A percentile compares a stretch with the other conserved stretches of the same genome.
These are phyloP conservation scores for Athelia psychrophila DNA, from an alignment of 1,284 basidiomycete genomes.

Conservation along the genomic window DNA sequence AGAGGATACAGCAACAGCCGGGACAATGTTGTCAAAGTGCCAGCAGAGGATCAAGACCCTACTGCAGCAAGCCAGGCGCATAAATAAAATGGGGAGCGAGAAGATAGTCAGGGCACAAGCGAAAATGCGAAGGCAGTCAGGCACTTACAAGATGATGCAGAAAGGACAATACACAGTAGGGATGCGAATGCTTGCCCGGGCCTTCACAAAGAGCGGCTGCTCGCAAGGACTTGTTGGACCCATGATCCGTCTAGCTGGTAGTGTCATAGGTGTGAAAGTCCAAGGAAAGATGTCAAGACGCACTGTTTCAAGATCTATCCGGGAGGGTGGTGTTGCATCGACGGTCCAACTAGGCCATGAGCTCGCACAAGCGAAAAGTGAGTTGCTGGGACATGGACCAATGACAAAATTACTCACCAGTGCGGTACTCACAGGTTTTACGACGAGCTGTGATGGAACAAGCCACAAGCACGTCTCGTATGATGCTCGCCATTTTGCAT, in stretches of 20 bases:
- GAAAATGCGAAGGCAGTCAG: too few species aligned
- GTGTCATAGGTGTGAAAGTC: background rate
- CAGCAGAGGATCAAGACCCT: too few species aligned
- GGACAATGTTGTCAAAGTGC: too few species aligned
- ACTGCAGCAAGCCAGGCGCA: too few species aligned
- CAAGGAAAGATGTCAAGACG: conserved; percentile 7
- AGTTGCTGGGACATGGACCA: background rate
- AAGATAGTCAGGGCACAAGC: too few species aligned
- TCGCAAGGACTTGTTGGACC: background rate
- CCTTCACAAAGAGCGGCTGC: background rate
- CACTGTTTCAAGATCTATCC: conserved; percentile 8
- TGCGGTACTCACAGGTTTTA: conserved; percentile 1
- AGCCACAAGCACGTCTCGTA: conserved; percentile 15
- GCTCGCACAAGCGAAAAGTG: conserved; percentile 6
- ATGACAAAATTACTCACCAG: too few species aligned
- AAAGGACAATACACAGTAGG: background rate
- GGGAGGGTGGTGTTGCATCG: conserved; percentile 10
- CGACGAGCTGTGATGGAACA: conserved; percentile 9
- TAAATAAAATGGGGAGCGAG: too few species aligned
- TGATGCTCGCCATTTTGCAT: conserved; percentile 9
- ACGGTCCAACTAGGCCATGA: conserved; percentile 11
- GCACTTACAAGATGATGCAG: background rate
- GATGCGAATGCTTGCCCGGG: background rate
- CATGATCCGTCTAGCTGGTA: background rate
- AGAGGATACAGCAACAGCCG: too few species aligned